phyloP scores from a whole-genome alignment of 129 eudicot species.

The Centrapalus pauciflorus region DNA sequence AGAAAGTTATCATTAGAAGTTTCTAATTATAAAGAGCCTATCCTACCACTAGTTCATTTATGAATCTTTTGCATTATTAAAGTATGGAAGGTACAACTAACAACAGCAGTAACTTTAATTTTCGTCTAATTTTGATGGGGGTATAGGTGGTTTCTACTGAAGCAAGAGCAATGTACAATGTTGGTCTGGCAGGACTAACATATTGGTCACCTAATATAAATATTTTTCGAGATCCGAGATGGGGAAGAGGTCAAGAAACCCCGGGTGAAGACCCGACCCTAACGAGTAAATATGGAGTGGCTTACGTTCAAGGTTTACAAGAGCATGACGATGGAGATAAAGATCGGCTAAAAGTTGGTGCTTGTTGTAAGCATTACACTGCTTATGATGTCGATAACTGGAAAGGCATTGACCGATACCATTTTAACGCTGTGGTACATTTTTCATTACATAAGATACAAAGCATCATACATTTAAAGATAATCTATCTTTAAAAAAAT shows the following conservation, averaged over 20 bases:
- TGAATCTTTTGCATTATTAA: constrained; percentile 2
- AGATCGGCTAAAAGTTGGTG: constrained; percentile 78
- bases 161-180: constrained; percentile 98
- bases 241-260: constrained; percentile 99
- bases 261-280: constrained; percentile 97
- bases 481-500: not conserved
- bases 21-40: constrained; percentile 11
- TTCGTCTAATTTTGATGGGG: constrained; percentile 9
- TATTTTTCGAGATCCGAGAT: constrained; percentile 94
- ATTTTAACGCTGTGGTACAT: constrained; percentile 78
- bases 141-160: constrained; percentile 90
- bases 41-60: constrained; percentile 19
- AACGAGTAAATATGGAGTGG: constrained; percentile 63
- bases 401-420: constrained; percentile 79
- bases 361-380: constrained; percentile 96
- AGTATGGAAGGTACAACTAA: constrained; percentile 2
- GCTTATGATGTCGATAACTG: constrained; percentile 95
- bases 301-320: constrained; percentile 82
- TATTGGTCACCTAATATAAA: constrained; percentile 94
- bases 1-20: constrained; percentile 9
- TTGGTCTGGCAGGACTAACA: constrained; percentile 87
- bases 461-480: not conserved
- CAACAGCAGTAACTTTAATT: not conserved
- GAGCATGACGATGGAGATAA: constrained; percentile 68
- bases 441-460: not conserved